phyloP scores from a whole-genome alignment of 1,284 basidiomycete species.

The Sporisorium scitamineum region DNA sequence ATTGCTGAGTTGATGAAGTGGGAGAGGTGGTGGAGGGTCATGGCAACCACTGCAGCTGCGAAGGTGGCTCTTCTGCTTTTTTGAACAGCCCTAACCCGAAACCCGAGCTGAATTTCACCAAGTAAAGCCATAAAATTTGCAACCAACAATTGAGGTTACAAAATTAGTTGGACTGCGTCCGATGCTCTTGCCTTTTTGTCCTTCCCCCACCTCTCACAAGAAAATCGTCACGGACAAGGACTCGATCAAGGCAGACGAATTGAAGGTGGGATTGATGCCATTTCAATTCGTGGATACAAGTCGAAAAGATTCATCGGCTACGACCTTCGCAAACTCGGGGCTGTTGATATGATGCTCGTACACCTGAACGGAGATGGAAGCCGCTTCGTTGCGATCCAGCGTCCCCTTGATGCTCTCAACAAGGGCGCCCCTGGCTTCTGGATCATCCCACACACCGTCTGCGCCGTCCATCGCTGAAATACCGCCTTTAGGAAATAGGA shows the following conservation, averaged over 20 bases:
- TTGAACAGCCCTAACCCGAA: background rate
- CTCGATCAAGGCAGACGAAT: too few relatives aligned
- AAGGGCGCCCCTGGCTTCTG: constrained; percentile 21
- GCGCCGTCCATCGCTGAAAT: constrained; percentile 33
- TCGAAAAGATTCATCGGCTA: constrained; percentile 9
- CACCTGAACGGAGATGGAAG: constrained; percentile 3
- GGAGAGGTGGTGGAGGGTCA: background rate
- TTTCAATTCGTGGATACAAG: constrained; percentile 2
- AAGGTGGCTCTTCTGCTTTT: background rate
- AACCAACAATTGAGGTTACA: background rate
- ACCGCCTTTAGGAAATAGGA: constrained; percentile 24
- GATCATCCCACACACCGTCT: constrained; percentile 27
- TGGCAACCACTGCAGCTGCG: background rate
- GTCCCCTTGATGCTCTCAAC: constrained; percentile 7
- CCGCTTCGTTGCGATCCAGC: background rate
- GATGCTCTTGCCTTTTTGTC: too few relatives aligned
- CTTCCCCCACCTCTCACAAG: too few relatives aligned
- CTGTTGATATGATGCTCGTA: constrained; percentile 40
- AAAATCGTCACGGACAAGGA: too few relatives aligned
- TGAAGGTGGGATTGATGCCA: background rate
- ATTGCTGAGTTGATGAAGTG: background rate
- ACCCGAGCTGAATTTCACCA: background rate
- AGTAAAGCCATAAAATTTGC: background rate
- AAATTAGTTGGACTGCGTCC: background rate
- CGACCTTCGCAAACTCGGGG: constrained; percentile 24